Evolutionary conservation across 148 eudicot species (phyloP), one percentile per base, ranked within the genome.

Genomic region (Fagopyrum tataricum): DNA sequence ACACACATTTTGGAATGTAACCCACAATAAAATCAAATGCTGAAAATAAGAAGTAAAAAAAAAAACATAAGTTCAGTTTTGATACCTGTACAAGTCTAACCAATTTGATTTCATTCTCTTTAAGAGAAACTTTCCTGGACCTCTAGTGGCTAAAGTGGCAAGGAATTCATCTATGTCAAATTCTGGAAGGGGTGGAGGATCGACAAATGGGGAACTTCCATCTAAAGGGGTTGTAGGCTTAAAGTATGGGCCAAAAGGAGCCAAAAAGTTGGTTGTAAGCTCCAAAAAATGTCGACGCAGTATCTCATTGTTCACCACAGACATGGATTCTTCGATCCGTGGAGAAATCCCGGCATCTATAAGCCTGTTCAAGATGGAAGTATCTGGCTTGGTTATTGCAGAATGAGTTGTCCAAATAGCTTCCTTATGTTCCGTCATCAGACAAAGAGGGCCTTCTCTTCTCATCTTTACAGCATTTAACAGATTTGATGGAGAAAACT

Each of bases 281-380:
- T 95, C 98, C 89, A 91, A 80, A 74, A 95, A 95, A 84, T 95
- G 98, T 51, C 98, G 86, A 56, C 94, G 91, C 46, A 95, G 79
- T 80, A 95, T 95, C 84, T 95, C 98, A 80, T 91, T 95, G 80
- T 95, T 95, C 73, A 95, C 98, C 76, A 95, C 97, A 52, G 96
- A 91, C 98, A 95, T 95, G 37, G 98, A 95, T 79, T 95, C 97
- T 83, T 95, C 98, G 69, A 91, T 89, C 80, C 93, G 83, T 15
- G 92, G 89, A 21, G 96, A 95, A 67, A 93, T 72, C 31, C 98
- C 98, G 2, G 93, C 98, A 90, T 95, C 97, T 67, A 95, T 80
- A 58, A 95, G 96, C 86, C 98, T 88, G 78, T 95, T 95, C 81
- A 95, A 84, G 73, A 95, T 88, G 64, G 98, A 88, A 13, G 97